phyloP scores from a whole-genome alignment of 768 basidiomycete species.

The Russula foetens region DNA sequence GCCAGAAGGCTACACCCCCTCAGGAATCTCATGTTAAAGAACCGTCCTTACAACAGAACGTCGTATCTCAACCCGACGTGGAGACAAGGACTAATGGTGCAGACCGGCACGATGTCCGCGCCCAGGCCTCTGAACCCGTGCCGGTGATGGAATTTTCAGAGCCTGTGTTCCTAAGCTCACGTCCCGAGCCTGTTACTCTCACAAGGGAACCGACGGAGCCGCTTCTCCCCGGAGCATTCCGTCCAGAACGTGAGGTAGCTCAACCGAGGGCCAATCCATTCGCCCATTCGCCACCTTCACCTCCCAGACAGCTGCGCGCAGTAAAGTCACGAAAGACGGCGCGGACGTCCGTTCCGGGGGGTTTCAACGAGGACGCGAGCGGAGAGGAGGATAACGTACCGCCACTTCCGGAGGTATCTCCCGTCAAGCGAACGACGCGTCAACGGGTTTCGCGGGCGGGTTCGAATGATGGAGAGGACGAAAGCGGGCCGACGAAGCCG shows the following conservation, averaged over 20 bases:
- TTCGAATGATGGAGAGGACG: constrained; percentile 12
- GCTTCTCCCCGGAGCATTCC: constrained; percentile 10
- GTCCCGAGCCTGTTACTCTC: background rate
- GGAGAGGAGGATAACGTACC: constrained; percentile 19
- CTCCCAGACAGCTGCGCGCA: constrained; percentile 9
- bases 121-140: background rate
- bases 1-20: background rate
- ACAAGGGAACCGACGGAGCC: constrained; percentile 10
- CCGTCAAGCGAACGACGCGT: constrained; percentile 16
- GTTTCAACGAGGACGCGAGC: constrained; percentile 11
- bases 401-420: constrained; percentile 11
- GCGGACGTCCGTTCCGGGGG: constrained; percentile 8
- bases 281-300: constrained; percentile 13
- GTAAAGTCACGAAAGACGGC: constrained; percentile 13
- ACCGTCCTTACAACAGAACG: background rate
- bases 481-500: background rate
- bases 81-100: background rate
- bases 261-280: background rate
- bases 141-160: constrained; percentile 13
- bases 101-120: background rate
- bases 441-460: constrained; percentile 3
- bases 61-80: background rate
- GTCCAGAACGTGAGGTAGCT: background rate
- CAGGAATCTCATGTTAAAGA: background rate
- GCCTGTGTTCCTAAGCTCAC: constrained; percentile 4